Conservation (phyloP, 2,329 filamentous ascomycete species). For the Arthrobotrys entomopaga region DNA sequence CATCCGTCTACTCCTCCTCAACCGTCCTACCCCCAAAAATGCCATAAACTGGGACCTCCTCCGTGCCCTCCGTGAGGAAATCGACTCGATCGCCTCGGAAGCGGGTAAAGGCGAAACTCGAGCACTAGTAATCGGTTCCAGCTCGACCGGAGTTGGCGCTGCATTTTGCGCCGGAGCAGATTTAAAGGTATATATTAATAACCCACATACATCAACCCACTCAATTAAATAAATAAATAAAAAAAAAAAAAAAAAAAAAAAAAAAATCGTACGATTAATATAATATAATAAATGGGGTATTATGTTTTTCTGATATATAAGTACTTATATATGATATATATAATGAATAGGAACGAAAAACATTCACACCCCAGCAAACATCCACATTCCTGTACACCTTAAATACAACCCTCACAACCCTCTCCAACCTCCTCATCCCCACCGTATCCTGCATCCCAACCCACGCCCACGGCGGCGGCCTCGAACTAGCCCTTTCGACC, state of each 20-base stretch:
- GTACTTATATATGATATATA: neutral
- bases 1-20: constrained; percentile 88
- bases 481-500: constrained; percentile 90
- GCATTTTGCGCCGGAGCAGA: constrained; percentile 96
- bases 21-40: constrained; percentile 85
- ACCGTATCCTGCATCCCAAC: constrained; percentile 89
- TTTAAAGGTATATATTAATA: constrained; percentile 78
- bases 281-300: neutral
- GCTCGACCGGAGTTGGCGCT: constrained; percentile 68
- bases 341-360: constrained; percentile 55
- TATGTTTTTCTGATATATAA: neutral
- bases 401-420: constrained; percentile 76
- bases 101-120: constrained; percentile 71
- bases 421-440: constrained; percentile 82
- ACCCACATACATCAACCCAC: constrained; percentile 12
- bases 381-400: constrained; percentile 80
- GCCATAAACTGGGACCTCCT: constrained; percentile 86
- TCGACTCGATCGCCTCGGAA: constrained; percentile 75
- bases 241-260: no score
- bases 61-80: constrained; percentile 74
- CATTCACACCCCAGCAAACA: constrained; percentile 69
- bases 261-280: neutral
- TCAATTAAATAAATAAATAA: constrained; percentile 9
- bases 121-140: constrained; percentile 83
- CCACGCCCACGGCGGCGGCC: constrained; percentile 86